Evolutionary conservation across 768 basidiomycete species (phyloP).

Genomic region (Boletus subparvulus): DNA sequence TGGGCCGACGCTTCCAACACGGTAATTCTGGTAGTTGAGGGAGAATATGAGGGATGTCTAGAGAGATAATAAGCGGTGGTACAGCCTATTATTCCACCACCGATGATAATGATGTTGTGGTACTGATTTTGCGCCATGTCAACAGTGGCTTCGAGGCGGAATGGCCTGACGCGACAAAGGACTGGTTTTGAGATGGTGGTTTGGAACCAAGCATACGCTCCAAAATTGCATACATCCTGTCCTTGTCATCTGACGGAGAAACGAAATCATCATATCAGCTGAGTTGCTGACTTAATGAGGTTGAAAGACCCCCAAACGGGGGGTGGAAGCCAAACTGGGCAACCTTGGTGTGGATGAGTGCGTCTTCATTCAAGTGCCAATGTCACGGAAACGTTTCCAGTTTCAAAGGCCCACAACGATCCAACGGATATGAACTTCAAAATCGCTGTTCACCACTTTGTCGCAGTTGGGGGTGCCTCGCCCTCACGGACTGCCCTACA

Average conservation of each 20-base stretch:
- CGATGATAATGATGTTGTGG: constrained; percentile 67
- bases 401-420: neutral
- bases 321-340: neutral
- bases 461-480: neutral
- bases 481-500: neutral
- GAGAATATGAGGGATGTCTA: constrained; percentile 49
- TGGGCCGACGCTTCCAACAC: constrained; percentile 69
- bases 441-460: constrained; percentile 26
- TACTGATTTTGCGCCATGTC: constrained; percentile 20
- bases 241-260: neutral
- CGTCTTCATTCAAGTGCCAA: neutral
- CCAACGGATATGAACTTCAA: neutral
- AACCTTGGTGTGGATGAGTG: neutral
- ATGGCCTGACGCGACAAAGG: neutral
- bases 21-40: constrained; percentile 46
- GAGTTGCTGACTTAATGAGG: constrained; percentile 1
- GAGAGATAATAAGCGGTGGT: constrained; percentile 81
- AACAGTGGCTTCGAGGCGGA: neutral
- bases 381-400: neutral
- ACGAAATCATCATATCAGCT: neutral
- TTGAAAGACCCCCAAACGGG: neutral
- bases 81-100: constrained; percentile 85
- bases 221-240: neutral
- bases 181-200: neutral
- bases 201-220: neutral